Evolutionary conservation across 192 early-diverging fungal species (phyloP).

Genomic region (Coemansia sp.): DNA sequence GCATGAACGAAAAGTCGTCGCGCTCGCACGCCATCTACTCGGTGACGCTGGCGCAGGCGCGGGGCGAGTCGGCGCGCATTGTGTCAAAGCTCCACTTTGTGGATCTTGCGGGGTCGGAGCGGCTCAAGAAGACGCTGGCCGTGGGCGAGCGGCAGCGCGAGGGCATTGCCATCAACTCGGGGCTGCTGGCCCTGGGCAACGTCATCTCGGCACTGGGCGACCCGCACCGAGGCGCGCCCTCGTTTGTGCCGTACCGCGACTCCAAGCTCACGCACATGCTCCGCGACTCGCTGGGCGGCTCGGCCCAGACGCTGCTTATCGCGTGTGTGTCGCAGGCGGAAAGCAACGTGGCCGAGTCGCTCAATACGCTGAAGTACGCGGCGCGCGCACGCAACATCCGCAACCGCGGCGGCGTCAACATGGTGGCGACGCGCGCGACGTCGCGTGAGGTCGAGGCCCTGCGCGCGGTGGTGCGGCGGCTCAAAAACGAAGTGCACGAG

Average conservation of each 20-base stretch:
- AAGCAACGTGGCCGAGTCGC: conserved; percentile 82
- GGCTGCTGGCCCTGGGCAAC: conserved; percentile 94
- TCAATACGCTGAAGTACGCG: conserved; percentile 97
- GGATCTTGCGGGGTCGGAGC: conserved; percentile 96
- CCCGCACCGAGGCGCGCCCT: conserved; percentile 53
- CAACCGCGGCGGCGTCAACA: conserved; percentile 82
- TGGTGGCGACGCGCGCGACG: conserved; percentile 55
- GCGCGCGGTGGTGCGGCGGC: conserved; percentile 64
- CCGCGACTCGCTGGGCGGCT: conserved; percentile 96
- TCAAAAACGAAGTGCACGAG: conserved; percentile 60
- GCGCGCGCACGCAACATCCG: conserved; percentile 95
- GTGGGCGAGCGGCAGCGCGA: conserved; percentile 93
- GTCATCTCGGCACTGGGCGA: conserved; percentile 98
- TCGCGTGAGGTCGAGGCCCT: conserved; percentile 68
- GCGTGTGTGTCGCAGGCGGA: conserved; percentile 92
- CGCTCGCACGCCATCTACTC: conserved; percentile 98
- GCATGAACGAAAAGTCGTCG: conserved; percentile 96
- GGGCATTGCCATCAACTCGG: conserved; percentile 97
- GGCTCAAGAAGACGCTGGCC: conserved; percentile 91
- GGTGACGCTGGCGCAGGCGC: conserved; percentile 82
- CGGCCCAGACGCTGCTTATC: conserved; percentile 92
- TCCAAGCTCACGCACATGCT: conserved; percentile 96
- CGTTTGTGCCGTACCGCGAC: conserved; percentile 95
- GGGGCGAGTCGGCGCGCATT: conserved; percentile 43
- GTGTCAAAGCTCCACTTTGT: conserved; percentile 98